A percentile compares a stretch with the other conserved stretches of the same genome.
Evolutionary conservation across 345 rosid genomes (phyloP).

Genomic region (Citrus inodora): DNA sequence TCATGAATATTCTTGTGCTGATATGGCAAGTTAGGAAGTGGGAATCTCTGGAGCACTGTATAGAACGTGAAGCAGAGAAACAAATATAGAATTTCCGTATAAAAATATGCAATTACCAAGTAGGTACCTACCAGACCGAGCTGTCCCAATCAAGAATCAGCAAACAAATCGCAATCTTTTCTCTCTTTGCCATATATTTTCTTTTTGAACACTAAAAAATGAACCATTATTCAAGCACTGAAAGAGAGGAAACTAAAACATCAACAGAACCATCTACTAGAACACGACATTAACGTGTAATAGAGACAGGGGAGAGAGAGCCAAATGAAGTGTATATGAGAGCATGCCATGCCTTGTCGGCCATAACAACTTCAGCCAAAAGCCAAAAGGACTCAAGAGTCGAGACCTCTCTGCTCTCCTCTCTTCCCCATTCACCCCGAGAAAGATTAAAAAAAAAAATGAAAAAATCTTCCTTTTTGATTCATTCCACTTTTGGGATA

Average conservation of each 20-base stretch:
- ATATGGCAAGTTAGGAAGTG: neutral
- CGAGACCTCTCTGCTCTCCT: constrained; percentile 25
- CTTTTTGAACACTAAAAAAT: neutral
- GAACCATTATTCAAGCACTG: neutral
- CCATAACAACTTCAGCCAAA: constrained; percentile 41
- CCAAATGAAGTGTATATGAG: constrained; percentile 6
- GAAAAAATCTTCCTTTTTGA: constrained; percentile 3
- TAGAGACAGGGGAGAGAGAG: neutral
- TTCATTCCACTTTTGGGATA: constrained; percentile 18
- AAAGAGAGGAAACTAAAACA: neutral
- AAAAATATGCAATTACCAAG: constrained; percentile 7
- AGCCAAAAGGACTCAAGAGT: neutral
- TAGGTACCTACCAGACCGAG: constrained; percentile 15
- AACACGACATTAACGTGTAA: neutral
- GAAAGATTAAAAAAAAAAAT: neutral
- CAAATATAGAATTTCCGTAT: neutral
- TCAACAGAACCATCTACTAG: neutral
- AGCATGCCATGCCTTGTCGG: constrained; percentile 59
- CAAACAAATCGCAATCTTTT: neutral
- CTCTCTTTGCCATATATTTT: neutral
- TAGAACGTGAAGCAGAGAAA: neutral
- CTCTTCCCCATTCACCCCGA: constrained; percentile 20
- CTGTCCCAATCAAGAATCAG: constrained; percentile 35
- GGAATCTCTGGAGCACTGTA: neutral
- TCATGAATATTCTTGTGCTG: neutral